Base-by-base conservation (phyloP, 306 rosid genomes). In the Quercus glauca region DNA sequence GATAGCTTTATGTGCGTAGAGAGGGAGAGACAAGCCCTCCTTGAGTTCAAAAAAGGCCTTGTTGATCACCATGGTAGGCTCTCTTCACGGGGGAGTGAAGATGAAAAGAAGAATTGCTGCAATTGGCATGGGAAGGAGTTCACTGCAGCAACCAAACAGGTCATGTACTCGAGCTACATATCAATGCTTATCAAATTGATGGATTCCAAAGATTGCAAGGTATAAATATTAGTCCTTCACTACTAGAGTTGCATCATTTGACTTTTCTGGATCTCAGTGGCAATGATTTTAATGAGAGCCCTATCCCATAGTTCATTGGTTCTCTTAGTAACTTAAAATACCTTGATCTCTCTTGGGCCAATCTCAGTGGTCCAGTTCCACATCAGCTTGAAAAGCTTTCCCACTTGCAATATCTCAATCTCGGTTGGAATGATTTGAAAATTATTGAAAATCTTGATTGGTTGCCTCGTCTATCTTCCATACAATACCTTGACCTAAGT, bases 131-230 rank as follows among this genome's bases (percentile, higher is more conserved):
- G 82, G 11, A 11, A 5, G 77, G 79, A 49, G 59, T 80, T 45
- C 3, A 0, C 1, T 80, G 84, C 11, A 17, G 17, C 31, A 65
- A 19, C 1, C 35, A 7, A 55, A 61, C 79, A 1, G 74, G 73
- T 8, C 80, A 75, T 35, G 88, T 85, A 26, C 1, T 53, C n/a
- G 1, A 0, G 1, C 81, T 80, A 5, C 1, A 41, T 71, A 73
- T 53, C 5, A 0, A 0, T 29, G 4, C 0, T 28, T 28, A 0
- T 3, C 29, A 28, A 28, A 3, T 1, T 28, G 29, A 28, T 1
- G 6, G 0, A 8, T 1, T 1, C 1, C 2, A 0, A 37, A 0
- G 0, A 61, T 1, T 41, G 2, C 0, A 0, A 41, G 49, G 49
- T 41, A 7, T 41, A 12, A 41, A 23, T 23, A 23, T 41, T 41